Evolutionary conservation across 108 stramenopile species (phyloP), one percentile per base, ranked within the genome.

Genomic region (Discostella stelligeroides): DNA sequence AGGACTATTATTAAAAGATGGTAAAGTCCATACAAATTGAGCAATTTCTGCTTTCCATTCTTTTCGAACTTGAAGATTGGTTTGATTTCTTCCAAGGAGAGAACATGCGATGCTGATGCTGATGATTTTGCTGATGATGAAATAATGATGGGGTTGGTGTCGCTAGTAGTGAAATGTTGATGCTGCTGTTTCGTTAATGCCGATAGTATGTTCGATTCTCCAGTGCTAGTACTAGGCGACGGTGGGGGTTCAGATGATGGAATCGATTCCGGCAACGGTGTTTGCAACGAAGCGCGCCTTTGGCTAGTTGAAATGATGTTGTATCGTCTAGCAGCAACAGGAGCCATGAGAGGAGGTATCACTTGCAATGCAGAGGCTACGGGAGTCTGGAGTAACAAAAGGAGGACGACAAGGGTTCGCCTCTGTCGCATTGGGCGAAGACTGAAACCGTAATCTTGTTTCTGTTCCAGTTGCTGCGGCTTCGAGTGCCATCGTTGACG

Each of bases 11-110:
- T 80, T 13, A 80, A 17, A 18, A 87, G 53, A 51, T 83, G 73
- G 50, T 71, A 79, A 10, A 88, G 21, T 23, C 90, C 90, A 64
- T 61, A 72, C 34, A 63, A 38, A 50, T 91, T 91, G 60, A 91
- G 51, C 7, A 91, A 58, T 66, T 91, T 91, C 14, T 38, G 23
- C 48, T 88, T 76, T 10, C 63, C 68, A 4, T 73, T 49, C 29
- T 45, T 21, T 63, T 71, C 66, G 42, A 77, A 73, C 58, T 57
- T 54, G 53, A 73, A 23, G 21, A 73, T 46, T 39, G 82, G 82
- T 17, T 39, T 34, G 9, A 83, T 79, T 61, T 83, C 62, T 10
- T 71, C 64, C 14, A 66, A 12, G 28, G 80, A 18, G n/a, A 81
- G 80, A 49, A 60, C 59, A 43, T 79, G 70, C 7, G 77, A 71